Evolutionary conservation across 2,329 filamentous ascomycete species (phyloP), one percentile per base, ranked within the genome.

Genomic region (Pestalotiopsis fici): DNA sequence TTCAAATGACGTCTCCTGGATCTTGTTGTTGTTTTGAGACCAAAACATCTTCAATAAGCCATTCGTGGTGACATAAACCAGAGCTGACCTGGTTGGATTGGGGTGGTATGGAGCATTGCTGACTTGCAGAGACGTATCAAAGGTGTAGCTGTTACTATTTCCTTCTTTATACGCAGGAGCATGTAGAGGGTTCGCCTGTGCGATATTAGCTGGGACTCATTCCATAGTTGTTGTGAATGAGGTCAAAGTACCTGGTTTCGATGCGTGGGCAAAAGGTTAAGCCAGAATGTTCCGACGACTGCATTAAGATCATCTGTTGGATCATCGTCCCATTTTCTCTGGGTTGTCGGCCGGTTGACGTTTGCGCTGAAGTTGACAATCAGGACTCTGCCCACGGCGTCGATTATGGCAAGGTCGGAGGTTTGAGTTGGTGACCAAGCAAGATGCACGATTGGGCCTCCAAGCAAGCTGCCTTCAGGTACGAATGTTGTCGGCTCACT

Each of bases 211-310:
- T n/a, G 21, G 6, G 6, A 5, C 31, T 35, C 31, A 35, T 9
- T 9, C 27, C 12, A 61, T 12, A 13, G n/a, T 27, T 31, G 4
- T 43, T 23, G 6, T 43, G 39, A 9, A 13, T 57, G 39, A 15
- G 43, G 37, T 4, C 65, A 6, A 54, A 72, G 61, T 71, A 81
- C 81, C 74, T 83, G 73, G 3, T 72, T 68, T 39, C 71, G 71
- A 79, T 72, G 81, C 79, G 72, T 76, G 77, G 86, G 83, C 31
- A 86, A 82, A 27, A 90, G 83, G n/a, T 85, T 83, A 65, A 98
- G 83, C 96, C 96, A 99, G 79, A 93, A 92, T 77, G 94, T 87
- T 3, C 95, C 96, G 6, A 97, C 93, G 4, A 97, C 84, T 62
- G 90, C 88, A 71, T 92, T 89, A 47, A 93, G 83, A 76, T 97